Conservation (phyloP, 306 rosid species). For the Casuarina glauca region DNA sequence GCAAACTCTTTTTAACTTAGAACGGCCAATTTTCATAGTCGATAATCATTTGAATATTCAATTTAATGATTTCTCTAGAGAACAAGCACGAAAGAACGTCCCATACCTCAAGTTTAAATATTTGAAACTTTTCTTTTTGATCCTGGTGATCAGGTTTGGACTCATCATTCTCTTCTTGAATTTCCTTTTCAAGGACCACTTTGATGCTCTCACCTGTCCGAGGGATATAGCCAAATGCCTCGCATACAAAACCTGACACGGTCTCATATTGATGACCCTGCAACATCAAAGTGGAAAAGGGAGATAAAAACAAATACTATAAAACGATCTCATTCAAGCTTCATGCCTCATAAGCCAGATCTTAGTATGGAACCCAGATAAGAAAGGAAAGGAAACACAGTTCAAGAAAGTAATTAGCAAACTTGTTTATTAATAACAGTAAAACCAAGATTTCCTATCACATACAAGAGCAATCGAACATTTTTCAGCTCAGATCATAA, state of each 20-base stretch:
- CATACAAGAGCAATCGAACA: neutral
- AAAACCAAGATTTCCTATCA: neutral
- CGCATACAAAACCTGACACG: conserved; percentile 95
- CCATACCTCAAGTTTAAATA: conserved; percentile 85
- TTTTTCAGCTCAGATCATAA: neutral
- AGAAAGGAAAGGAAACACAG: neutral
- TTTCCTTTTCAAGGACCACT: conserved; percentile 85
- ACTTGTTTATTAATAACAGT: neutral
- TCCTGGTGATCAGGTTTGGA: conserved; percentile 68
- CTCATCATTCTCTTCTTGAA: conserved; percentile 63
- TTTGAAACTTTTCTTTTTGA: conserved; percentile 63
- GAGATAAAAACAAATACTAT: conserved; percentile 7
- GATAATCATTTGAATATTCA: neutral
- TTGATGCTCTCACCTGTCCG: conserved; percentile 92
- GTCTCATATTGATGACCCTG: conserved; percentile 99
- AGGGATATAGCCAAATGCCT: conserved; percentile 94
- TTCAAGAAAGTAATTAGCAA: neutral
- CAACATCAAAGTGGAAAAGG: conserved; percentile 11
- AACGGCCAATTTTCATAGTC: neutral
- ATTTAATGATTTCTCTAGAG: neutral
- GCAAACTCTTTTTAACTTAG: neutral
- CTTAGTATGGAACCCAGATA: neutral
- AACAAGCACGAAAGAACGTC: conserved; percentile 11
- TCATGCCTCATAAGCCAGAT: too few species aligned
- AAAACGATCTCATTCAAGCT: neutral